Evolutionary conservation across 176 grass and related monocot species (phyloP).

Genomic region (Elaeis guineensis): DNA sequence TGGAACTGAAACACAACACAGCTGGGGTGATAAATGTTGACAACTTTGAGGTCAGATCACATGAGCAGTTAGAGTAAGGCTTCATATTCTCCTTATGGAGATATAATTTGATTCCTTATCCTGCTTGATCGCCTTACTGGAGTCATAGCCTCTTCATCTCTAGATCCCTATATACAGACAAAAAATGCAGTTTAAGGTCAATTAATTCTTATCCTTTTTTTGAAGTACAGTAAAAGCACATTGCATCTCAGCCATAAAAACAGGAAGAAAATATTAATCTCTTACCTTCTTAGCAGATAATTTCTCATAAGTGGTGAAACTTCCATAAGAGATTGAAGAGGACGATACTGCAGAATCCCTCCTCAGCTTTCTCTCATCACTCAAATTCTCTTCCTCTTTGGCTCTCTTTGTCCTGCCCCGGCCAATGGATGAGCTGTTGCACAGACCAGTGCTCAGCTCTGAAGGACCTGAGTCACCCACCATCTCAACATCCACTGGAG

Average conservation of each 20-base stretch:
- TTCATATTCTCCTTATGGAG: slow-evolving; percentile 29
- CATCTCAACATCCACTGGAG: slow-evolving; percentile 25
- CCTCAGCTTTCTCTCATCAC: slow-evolving; percentile 24
- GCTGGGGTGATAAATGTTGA: too few species aligned
- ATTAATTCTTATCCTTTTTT: too few species aligned
- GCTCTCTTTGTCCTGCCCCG: slow-evolving; percentile 21
- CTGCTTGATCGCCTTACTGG: slow-evolving; percentile 78
- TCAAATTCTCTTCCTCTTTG: slow-evolving; percentile 21
- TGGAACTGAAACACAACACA: too few species aligned
- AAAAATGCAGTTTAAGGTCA: neutral
- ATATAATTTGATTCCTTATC: slow-evolving; percentile 36
- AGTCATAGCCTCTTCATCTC: slow-evolving; percentile 71
- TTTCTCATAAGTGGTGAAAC: slow-evolving; percentile 75
- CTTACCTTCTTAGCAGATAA: slow-evolving; percentile 69
- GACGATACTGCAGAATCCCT: slow-evolving; percentile 41
- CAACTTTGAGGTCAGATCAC: too few species aligned
- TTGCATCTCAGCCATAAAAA: neutral
- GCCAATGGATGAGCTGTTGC: slow-evolving; percentile 32
- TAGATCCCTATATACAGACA: slow-evolving; percentile 29
- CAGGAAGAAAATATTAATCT: neutral
- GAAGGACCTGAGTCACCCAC: slow-evolving; percentile 33
- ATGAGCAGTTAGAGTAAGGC: slow-evolving; percentile 8
- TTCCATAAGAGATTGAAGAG: slow-evolving; percentile 63
- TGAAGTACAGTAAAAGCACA: too few species aligned
- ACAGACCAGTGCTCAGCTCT: slow-evolving; percentile 39